Evolutionary conservation across 768 basidiomycete genomes (phyloP), one percentile per base, ranked within the genome.

Genomic region (Lactarius deliciosus): DNA sequence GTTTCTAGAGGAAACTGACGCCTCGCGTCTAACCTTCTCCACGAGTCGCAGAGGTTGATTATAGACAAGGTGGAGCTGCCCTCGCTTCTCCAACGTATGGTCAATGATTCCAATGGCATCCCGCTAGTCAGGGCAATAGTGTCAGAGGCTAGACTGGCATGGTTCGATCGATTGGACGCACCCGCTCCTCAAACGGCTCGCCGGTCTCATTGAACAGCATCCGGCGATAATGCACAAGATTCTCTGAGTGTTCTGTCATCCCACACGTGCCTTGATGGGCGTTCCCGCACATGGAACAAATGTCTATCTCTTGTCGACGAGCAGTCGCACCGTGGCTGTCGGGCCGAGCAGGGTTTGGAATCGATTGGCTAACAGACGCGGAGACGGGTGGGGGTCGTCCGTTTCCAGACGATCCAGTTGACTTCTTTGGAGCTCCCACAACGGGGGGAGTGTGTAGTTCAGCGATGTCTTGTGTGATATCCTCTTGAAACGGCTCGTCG

Each of bases 51-150:
- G 79, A 50, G 90, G 88, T 73, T 92, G 89, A 1, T 85, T 86
- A 43, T 76, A 78, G 63, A 91, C 81, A 25, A 91, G 75, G 58
- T 81, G 73, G 1, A 83, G 74, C 50, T 86, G 80, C 3, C 88
- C 87, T 18, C 88, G 83, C 60, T 76, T 69, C 65, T 80, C 72
- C 16, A 94, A 78, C 3, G 85, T 81, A 65, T 85, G 80, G 64
- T 94, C 92, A 68, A 94, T 92, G 7, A 85, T 85, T 32, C 77
- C 75, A 59, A 94, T 83, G 15, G 92, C 91, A 54, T 81, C 84
- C 70, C 76, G 79, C 90, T 91, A 72, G 22, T 18, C 58, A 66
- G 45, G 58, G 64, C 2, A 56, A 57, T 45, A 59, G 60, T 70
- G 60, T 61, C 64, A 59, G 54, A 56, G 20, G 18, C n/a, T 32